These are phyloP conservation scores for Gillenia trifoliata DNA, from an alignment of 306 rosid genomes.

Conservation along the genomic window DNA sequence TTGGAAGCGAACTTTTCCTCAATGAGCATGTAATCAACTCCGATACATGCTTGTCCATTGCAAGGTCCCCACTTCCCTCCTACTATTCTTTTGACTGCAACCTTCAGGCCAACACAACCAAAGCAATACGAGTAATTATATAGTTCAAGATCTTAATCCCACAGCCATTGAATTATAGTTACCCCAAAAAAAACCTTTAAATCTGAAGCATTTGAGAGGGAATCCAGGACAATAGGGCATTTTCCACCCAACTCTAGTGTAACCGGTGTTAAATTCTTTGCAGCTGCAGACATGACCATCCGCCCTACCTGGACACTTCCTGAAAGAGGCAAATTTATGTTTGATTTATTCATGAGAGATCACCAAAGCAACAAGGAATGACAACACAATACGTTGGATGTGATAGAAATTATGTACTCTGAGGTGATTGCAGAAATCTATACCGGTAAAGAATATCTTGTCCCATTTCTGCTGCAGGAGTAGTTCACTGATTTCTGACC, in stretches of 20 bases:
- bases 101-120: constrained; percentile 30
- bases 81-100: constrained; percentile 64
- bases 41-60: constrained; percentile 84
- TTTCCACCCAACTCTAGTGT: constrained; percentile 92
- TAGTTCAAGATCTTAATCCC: not conserved
- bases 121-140: not conserved
- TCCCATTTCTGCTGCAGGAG: constrained; percentile 70
- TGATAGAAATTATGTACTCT: not conserved
- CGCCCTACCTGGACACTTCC: constrained; percentile 74
- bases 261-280: constrained; percentile 87
- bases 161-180: not conserved
- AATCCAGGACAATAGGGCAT: constrained; percentile 84
- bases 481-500: constrained; percentile 38
- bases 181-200: constrained; percentile 48
- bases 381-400: too few species aligned
- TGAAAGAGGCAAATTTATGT: too few species aligned
- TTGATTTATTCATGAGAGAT: too few species aligned
- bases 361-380: too few species aligned
- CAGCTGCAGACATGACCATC: constrained; percentile 75
- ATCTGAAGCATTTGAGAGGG: constrained; percentile 49
- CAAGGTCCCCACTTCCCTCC: constrained; percentile 95
- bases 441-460: constrained; percentile 97
- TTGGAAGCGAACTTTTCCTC: constrained; percentile 53
- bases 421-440: not conserved
- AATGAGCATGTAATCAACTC: constrained; percentile 69